These are phyloP conservation scores for Saccharomycopsis crataegensis DNA, from an alignment of 1,139 yeast genomes.

Conservation along the genomic window DNA sequence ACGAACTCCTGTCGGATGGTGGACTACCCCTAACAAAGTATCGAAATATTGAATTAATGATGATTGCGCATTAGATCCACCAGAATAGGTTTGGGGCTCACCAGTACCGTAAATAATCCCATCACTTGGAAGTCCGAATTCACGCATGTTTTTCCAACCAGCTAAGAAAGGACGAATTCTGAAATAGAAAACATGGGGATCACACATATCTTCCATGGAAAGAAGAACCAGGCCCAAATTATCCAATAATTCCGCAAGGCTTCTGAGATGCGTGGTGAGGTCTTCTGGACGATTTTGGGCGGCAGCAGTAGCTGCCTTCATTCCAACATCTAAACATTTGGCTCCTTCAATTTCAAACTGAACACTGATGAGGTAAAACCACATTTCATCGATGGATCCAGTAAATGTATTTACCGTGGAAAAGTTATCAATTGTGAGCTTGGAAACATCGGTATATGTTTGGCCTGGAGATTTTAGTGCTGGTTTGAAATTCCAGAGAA, in stretches of 20 bases:
- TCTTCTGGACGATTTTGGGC: conserved; percentile 29
- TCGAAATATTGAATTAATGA: conserved; percentile 85
- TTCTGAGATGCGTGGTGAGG: conserved; percentile 45
- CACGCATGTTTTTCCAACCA: conserved; percentile 92
- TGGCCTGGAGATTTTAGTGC: conserved; percentile 42
- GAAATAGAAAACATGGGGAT: conserved; percentile 84
- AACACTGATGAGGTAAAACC: conserved; percentile 89
- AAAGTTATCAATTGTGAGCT: conserved; percentile 54
- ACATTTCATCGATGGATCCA: conserved; percentile 83
- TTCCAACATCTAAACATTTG: conserved; percentile 48
- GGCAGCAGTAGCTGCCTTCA: conserved; percentile 47
- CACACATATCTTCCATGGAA: conserved; percentile 91
- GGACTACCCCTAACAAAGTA: conserved; percentile 66
- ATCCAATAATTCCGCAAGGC: conserved; percentile 70
- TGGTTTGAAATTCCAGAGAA: conserved; percentile 80
- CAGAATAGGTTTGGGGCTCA: conserved; percentile 35
- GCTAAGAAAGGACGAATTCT: conserved; percentile 85
- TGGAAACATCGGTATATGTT: conserved; percentile 29
- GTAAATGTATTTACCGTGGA: conserved; percentile 82
- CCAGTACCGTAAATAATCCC: conserved; percentile 79
- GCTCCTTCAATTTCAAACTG: conserved; percentile 83
- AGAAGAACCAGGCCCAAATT: conserved; percentile 64
- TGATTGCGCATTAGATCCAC: conserved; percentile 93
- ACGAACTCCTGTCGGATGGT: conserved; percentile 66
- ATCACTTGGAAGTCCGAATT: conserved; percentile 66